These are phyloP conservation scores for Tricholoma bakamatsutake DNA, from an alignment of 768 basidiomycete genomes.

Conservation along the genomic window DNA sequence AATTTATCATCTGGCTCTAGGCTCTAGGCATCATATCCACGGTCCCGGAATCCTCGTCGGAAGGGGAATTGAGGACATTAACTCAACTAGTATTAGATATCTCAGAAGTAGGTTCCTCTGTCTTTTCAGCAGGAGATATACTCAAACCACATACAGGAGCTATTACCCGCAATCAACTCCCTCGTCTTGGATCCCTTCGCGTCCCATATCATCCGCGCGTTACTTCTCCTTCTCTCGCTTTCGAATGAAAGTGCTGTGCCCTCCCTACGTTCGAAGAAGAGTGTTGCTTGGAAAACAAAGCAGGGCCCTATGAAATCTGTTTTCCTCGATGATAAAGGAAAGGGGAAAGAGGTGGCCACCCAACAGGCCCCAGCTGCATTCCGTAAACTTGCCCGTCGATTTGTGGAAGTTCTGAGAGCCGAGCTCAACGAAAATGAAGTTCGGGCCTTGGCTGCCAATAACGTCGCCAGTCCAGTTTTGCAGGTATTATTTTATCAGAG, in stretches of 20 bases:
- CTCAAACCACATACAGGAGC: constrained; percentile 45
- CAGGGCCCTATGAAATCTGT: constrained; percentile 81
- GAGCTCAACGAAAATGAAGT: constrained; percentile 65
- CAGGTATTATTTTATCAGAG: constrained; percentile 40
- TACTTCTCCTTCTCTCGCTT: constrained; percentile 67
- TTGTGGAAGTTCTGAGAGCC: constrained; percentile 45
- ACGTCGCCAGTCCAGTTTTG: constrained; percentile 71
- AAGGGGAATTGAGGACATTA: constrained; percentile 64
- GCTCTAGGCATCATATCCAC: constrained; percentile 47
- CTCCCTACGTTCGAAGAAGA: constrained; percentile 77
- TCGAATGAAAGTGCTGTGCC: constrained; percentile 31
- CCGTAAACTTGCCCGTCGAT: constrained; percentile 34
- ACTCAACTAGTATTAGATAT: constrained; percentile 59
- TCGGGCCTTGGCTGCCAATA: constrained; percentile 67
- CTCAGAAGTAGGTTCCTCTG: constrained; percentile 45
- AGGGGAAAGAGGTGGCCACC: constrained; percentile 23
- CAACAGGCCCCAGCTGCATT: constrained; percentile 43
- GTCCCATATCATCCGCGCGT: constrained; percentile 81
- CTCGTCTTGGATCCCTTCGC: constrained; percentile 84
- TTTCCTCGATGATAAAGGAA: constrained; percentile 43
- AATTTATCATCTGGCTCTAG: constrained; percentile 27
- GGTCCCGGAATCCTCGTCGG: constrained; percentile 37
- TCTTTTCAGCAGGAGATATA: neutral
- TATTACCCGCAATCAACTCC: constrained; percentile 53
- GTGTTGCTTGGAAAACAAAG: constrained; percentile 72